These are phyloP conservation scores for Aspergillus steynii DNA, from an alignment of 495 filamentous ascomycete species.

Conservation along the genomic window DNA sequence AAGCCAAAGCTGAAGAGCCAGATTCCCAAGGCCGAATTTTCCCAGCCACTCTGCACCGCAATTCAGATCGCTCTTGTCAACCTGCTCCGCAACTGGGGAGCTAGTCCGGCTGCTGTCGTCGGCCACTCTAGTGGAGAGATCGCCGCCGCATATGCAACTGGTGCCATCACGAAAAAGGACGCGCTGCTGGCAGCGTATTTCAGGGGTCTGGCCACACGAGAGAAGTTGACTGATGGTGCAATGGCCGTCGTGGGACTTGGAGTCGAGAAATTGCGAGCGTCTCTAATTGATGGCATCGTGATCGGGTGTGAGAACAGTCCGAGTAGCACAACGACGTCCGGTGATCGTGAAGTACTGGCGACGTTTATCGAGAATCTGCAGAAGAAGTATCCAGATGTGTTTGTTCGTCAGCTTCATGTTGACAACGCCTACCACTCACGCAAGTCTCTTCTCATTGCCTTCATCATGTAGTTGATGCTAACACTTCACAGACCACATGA, in stretches of 20 bases:
- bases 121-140: conserved; percentile 29
- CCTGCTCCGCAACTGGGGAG: conserved; percentile 11
- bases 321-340: conserved; percentile 31
- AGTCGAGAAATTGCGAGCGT: not conserved
- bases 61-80: conserved; percentile 21
- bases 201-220: conserved; percentile 5
- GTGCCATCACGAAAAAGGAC: conserved; percentile 4
- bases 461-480: not conserved
- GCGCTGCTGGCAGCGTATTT: conserved; percentile 21
- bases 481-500: not conserved
- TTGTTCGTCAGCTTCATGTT: conserved; percentile 1
- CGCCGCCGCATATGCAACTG: conserved; percentile 27
- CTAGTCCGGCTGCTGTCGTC: conserved; percentile 17
- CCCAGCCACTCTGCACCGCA: conserved; percentile 19
- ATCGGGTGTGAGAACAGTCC: conserved; percentile 30
- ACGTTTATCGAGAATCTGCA: not conserved
- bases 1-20: not conserved
- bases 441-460: not conserved
- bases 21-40: conserved; percentile 4
- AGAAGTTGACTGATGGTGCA: not conserved
- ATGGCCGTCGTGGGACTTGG: conserved; percentile 34
- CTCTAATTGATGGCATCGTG: conserved; percentile 15
- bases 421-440: not conserved
- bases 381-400: not conserved
- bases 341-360: conserved; percentile 9